These are phyloP conservation scores for Sphaerulina vaccinii DNA, from an alignment of 2,329 filamentous ascomycete genomes.

Conservation along the genomic window DNA sequence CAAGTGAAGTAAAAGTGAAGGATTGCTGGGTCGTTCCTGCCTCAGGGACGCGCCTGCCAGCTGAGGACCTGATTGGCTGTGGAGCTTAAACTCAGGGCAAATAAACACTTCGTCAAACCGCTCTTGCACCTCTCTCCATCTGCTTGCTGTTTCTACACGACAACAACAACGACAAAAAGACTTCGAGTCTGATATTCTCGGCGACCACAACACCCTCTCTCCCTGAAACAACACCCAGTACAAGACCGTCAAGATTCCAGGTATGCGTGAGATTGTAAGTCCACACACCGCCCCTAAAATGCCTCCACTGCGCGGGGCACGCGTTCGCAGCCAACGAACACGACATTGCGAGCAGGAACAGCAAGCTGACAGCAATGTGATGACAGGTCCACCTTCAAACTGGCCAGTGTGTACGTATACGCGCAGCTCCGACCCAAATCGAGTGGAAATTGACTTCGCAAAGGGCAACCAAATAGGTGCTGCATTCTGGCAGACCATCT, in stretches of 20 bases:
- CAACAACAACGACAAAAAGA: constrained; percentile 15
- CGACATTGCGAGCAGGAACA: constrained; percentile 41
- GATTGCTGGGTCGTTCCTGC: constrained; percentile 1
- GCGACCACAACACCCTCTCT: constrained; percentile 2
- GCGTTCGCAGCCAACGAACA: constrained; percentile 38
- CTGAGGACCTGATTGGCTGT: constrained; percentile 2
- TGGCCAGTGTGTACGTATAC: constrained; percentile 88
- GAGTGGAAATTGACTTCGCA: constrained; percentile 22
- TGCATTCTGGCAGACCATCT: constrained; percentile 81
- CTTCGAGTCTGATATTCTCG: not conserved
- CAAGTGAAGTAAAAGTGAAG: not conserved
- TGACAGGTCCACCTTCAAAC: constrained; percentile 97
- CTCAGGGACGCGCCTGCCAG: constrained; percentile 1
- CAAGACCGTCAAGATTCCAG: constrained; percentile 39
- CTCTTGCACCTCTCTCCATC: constrained; percentile 8
- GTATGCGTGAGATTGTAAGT: constrained; percentile 70
- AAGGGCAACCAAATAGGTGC: constrained; percentile 99
- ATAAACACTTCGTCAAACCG: too few species aligned
- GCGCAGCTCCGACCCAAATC: constrained; percentile 28
- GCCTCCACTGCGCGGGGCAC: constrained; percentile 43
- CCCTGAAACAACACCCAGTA: constrained; percentile 28
- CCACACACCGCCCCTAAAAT: constrained; percentile 25
- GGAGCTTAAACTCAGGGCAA: too few species aligned
- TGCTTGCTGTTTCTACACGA: not conserved
- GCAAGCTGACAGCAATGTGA: constrained; percentile 56